A percentile compares a stretch with the other conserved stretches of the same genome.
phyloP scores from a whole-genome alignment of 2,329 filamentous ascomycete genomes.

The Colletotrichum falcatum region DNA sequence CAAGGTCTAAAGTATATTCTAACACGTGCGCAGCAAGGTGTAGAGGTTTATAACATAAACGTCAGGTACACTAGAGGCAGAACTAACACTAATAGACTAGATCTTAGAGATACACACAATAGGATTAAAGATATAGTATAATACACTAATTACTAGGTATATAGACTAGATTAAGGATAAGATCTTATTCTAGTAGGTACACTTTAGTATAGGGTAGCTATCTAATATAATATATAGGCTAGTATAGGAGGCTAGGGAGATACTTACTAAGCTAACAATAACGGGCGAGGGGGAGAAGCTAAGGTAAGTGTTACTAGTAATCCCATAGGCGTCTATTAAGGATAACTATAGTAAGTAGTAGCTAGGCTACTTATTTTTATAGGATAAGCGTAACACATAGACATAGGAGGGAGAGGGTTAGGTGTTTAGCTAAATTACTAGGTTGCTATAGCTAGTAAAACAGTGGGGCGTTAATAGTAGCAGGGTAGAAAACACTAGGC shows the following conservation, averaged over 20 bases:
- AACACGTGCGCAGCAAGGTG: neutral
- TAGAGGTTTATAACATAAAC: neutral
- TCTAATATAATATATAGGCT: slow-evolving; percentile 6
- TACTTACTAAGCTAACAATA: neutral
- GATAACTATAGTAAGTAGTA: too few relatives aligned
- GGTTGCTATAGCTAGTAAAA: neutral
- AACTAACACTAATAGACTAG: neutral
- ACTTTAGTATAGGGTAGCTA: slow-evolving; percentile 1
- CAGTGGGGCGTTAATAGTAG: neutral
- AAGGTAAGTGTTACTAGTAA: neutral
- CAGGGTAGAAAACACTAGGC: neutral
- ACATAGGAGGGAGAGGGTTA: neutral
- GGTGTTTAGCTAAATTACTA: neutral
- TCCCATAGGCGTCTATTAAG: neutral
- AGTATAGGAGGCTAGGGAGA: neutral
- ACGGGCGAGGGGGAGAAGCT: neutral
- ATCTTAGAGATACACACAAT: slow-evolving; percentile 13
- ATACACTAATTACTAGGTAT: slow-evolving; percentile 13
- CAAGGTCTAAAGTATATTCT: neutral
- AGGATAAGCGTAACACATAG: neutral
- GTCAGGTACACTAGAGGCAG: neutral
- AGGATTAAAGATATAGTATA: slow-evolving; percentile 38
- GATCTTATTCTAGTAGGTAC: neutral
- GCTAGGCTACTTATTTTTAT: neutral
- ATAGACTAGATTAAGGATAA: neutral